Conservation (phyloP, 2,329 filamentous ascomycete species). For the Penicillium sp. region DNA sequence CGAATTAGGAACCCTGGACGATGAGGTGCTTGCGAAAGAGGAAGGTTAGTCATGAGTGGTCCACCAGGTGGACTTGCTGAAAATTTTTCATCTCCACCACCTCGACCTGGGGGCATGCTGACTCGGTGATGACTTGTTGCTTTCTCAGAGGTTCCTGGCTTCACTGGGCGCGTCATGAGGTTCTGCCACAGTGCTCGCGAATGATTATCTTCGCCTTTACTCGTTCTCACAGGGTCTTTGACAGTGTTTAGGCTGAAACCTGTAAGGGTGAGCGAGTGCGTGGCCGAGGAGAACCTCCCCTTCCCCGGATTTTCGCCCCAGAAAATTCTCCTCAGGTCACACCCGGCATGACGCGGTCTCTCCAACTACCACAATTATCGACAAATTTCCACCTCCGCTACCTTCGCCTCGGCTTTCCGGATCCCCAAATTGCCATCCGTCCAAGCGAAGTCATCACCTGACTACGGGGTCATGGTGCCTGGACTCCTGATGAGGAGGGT, state of each 20-base stretch:
- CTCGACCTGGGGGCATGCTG: background rate
- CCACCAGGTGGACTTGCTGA: background rate
- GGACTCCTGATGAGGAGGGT: background rate
- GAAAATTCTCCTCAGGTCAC: slow-evolving; percentile 13
- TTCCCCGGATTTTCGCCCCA: slow-evolving; percentile 19
- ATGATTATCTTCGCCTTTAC: background rate
- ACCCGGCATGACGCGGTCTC: slow-evolving; percentile 15
- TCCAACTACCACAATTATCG: background rate
- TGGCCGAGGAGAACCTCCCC: background rate
- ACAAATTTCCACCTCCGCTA: background rate
- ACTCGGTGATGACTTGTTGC: slow-evolving; percentile 2
- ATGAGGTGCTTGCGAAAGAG: slow-evolving; percentile 5
- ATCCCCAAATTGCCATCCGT: background rate
- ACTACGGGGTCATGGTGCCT: background rate
- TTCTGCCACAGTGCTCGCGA: background rate
- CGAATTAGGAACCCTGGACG: background rate
- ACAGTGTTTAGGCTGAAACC: background rate
- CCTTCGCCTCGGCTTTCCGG: background rate
- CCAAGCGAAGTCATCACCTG: background rate
- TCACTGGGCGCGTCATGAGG: background rate
- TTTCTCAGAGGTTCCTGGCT: background rate
- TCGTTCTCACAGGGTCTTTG: background rate
- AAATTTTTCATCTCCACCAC: slow-evolving; percentile 12
- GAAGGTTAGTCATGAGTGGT: background rate
- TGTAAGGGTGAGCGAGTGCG: background rate